These are phyloP conservation scores for Baudoinia panamericana DNA, from an alignment of 495 filamentous ascomycete genomes.

Conservation along the genomic window DNA sequence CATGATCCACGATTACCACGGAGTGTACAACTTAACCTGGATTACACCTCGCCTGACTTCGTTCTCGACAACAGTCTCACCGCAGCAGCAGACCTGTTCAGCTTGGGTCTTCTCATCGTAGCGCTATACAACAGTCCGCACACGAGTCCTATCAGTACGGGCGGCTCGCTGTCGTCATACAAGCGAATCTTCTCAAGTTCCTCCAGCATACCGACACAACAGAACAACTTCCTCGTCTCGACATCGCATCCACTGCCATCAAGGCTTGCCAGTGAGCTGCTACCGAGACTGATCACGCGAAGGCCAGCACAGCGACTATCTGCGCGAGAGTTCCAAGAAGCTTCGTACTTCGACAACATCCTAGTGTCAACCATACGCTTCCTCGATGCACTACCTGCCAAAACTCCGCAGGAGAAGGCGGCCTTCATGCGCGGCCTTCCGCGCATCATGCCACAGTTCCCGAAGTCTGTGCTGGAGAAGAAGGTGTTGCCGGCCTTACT, in stretches of 20 bases:
- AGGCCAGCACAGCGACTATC: slow-evolving; percentile 74
- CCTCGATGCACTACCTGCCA: slow-evolving; percentile 75
- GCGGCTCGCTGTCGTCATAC: slow-evolving; percentile 64
- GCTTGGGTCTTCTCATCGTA: slow-evolving; percentile 74
- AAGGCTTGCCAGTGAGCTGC: slow-evolving; percentile 56
- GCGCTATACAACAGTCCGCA: slow-evolving; percentile 91
- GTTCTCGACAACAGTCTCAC: slow-evolving; percentile 75
- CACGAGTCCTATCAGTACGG: slow-evolving; percentile 66
- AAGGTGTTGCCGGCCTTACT: slow-evolving; percentile 79
- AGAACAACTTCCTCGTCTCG: slow-evolving; percentile 60
- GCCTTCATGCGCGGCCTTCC: slow-evolving; percentile 82
- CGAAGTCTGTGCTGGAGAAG: slow-evolving; percentile 82
- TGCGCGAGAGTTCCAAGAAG: slow-evolving; percentile 85
- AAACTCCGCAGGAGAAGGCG: slow-evolving; percentile 79
- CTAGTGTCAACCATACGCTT: slow-evolving; percentile 92
- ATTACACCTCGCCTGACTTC: slow-evolving; percentile 91
- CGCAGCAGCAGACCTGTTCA: slow-evolving; percentile 76
- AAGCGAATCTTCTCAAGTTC: slow-evolving; percentile 66
- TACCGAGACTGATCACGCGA: slow-evolving; percentile 74
- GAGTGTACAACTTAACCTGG: slow-evolving; percentile 76
- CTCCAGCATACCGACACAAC: slow-evolving; percentile 57
- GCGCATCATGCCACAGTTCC: slow-evolving; percentile 77
- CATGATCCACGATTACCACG: slow-evolving; percentile 71
- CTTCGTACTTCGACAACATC: slow-evolving; percentile 90
- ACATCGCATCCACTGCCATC: slow-evolving; percentile 65